Evolutionary conservation across 352 stramenopile genomes (phyloP).

Genomic region (Phytophthora vignae): DNA sequence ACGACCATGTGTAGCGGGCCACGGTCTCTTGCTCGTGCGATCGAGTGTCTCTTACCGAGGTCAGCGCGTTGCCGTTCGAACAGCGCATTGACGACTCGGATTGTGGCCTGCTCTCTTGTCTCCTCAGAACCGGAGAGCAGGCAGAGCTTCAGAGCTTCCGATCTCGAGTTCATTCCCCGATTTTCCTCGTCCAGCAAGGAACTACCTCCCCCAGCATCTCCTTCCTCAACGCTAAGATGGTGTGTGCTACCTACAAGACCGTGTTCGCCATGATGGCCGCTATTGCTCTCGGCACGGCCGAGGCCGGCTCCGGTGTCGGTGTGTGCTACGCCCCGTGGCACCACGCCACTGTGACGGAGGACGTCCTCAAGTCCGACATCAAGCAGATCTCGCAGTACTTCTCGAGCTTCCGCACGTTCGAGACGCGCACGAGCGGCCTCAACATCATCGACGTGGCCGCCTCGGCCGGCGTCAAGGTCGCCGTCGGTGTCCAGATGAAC

Average conservation of each 20-base stretch:
- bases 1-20: conserved; percentile 24
- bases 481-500: conserved; percentile 69
- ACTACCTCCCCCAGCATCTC: conserved; percentile 16
- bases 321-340: conserved; percentile 80
- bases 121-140: conserved; percentile 13
- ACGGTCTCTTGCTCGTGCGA: conserved; percentile 20
- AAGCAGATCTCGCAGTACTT: conserved; percentile 55
- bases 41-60: conserved; percentile 39
- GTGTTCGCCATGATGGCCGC: conserved; percentile 45
- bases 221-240: conserved; percentile 33
- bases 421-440: conserved; percentile 57
- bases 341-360: conserved; percentile 42
- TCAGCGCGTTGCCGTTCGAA: conserved; percentile 35
- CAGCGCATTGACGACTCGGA: conserved; percentile 20
- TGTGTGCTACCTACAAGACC: conserved; percentile 46
- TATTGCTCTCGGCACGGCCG: conserved; percentile 19
- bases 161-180: conserved; percentile 30
- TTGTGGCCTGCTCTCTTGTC: conserved; percentile 18
- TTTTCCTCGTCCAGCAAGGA: conserved; percentile 45
- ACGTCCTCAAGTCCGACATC: conserved; percentile 46
- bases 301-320: conserved; percentile 38
- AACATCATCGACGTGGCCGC: conserved; percentile 63
- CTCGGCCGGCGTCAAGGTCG: conserved; percentile 55
- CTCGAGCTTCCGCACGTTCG: conserved; percentile 72
- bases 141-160: too few relatives aligned